A percentile compares a stretch with the other conserved stretches of the same genome.
These are phyloP conservation scores for Chalciporus piperatus DNA, from an alignment of 768 basidiomycete species.

Conservation along the genomic window DNA sequence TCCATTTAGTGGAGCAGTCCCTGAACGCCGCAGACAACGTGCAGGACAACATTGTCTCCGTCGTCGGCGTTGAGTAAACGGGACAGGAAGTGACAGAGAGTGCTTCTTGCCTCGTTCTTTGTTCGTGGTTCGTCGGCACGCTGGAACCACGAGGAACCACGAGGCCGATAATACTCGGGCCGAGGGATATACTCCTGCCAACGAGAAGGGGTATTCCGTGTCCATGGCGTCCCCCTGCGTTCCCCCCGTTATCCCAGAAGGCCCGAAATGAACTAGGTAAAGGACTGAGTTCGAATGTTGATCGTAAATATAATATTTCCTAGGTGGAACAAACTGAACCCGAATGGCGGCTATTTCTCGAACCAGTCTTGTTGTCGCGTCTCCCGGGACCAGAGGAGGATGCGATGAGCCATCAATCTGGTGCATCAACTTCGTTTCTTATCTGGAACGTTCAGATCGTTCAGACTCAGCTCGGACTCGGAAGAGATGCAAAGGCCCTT, in stretches of 20 bases:
- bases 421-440: constrained; percentile 1
- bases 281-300: no score
- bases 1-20: constrained; percentile 3
- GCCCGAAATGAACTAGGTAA: constrained; percentile 25
- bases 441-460: constrained; percentile 6
- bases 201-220: constrained; percentile 14
- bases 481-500: constrained; percentile 3
- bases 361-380: constrained; percentile 5
- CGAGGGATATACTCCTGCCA: constrained; percentile 7
- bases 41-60: not conserved
- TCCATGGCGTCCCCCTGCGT: constrained; percentile 4
- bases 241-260: constrained; percentile 22
- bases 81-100: not conserved
- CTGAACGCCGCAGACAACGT: constrained; percentile 10
- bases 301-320: no score
- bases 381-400: not conserved
- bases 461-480: constrained; percentile 14
- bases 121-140: constrained; percentile 10
- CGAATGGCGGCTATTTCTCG: constrained; percentile 12
- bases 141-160: constrained; percentile 32
- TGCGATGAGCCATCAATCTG: not conserved
- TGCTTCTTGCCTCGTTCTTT: not conserved
- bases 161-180: constrained; percentile 24
- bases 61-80: constrained; percentile 9
- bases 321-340: constrained; percentile 17